Evolutionary conservation across 192 early-diverging fungal genomes (phyloP).

Genomic region (Podila horticola): DNA sequence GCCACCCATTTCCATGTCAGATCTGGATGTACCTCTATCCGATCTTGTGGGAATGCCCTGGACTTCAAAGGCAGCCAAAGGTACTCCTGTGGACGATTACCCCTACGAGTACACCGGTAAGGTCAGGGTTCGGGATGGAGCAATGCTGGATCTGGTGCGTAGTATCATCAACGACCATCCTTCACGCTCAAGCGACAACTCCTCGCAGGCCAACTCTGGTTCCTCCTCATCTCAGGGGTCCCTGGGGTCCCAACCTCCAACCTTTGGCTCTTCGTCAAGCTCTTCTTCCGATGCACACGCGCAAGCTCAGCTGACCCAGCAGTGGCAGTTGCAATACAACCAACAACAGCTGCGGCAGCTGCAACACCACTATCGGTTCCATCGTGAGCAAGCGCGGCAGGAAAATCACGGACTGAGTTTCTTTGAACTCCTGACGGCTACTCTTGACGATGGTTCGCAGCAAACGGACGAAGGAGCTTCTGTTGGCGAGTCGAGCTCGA

Average conservation of each 20-base stretch:
- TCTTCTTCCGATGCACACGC: too few species aligned
- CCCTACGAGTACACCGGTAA: conserved; percentile 3
- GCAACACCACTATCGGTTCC: conserved; percentile 1
- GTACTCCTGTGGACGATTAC: too few species aligned
- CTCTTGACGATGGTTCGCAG: too few species aligned
- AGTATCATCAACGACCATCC: neutral
- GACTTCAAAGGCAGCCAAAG: too few species aligned
- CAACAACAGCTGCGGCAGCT: conserved; percentile 16
- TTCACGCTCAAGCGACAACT: neutral
- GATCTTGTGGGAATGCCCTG: neutral
- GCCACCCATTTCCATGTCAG: neutral
- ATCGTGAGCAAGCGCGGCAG: neutral
- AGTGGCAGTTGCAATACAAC: conserved; percentile 6
- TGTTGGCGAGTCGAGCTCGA: neutral
- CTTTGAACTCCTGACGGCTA: too few species aligned
- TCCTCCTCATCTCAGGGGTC: too few species aligned
- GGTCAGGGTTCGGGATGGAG: conserved; percentile 11
- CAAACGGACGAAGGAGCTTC: too few species aligned
- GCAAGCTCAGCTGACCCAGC: neutral
- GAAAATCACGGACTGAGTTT: neutral
- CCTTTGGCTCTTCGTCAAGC: too few species aligned
- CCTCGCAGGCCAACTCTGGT: neutral
- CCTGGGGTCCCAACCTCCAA: too few species aligned
- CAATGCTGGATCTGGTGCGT: conserved; percentile 18
- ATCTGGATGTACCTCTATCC: neutral